Percentiles rank a stretch among this genome's conserved stretches.
Conservation (phyloP, 1,139 yeast genomes). For the Pichia kudriavzevii region DNA sequence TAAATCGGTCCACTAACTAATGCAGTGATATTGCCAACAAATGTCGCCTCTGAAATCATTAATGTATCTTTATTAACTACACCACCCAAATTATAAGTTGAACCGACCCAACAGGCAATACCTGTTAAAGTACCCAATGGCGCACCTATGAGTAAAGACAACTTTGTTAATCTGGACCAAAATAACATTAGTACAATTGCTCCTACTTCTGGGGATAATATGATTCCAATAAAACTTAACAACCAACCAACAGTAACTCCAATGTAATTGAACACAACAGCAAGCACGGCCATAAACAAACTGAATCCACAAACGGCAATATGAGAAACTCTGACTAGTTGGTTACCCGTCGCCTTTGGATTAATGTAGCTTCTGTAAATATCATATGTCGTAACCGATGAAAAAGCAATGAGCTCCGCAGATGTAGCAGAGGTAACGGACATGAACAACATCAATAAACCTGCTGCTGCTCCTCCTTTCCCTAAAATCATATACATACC, state of each 20-base stretch:
- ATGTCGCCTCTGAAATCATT: conserved; percentile 30
- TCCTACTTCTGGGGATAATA: conserved; percentile 30
- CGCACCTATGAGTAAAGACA: conserved; percentile 29
- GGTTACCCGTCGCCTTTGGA: conserved; percentile 36
- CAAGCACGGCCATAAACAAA: conserved; percentile 34
- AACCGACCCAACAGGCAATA: conserved; percentile 34
- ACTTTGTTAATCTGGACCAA: conserved; percentile 40
- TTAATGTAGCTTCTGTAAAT: conserved; percentile 39
- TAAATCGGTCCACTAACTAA: conserved; percentile 30
- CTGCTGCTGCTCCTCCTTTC: conserved; percentile 36
- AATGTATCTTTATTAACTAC: conserved; percentile 29
- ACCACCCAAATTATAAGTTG: conserved; percentile 28
- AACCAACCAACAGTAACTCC: conserved; percentile 36
- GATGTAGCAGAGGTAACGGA: conserved; percentile 44
- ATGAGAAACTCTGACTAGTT: conserved; percentile 36
- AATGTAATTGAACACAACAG: conserved; percentile 35
- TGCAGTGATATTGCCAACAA: conserved; percentile 34
- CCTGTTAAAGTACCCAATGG: conserved; percentile 34
- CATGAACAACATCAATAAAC: conserved; percentile 40
- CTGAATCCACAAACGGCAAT: conserved; percentile 32
- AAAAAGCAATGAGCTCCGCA: conserved; percentile 42
- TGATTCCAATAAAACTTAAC: conserved; percentile 35
- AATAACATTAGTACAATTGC: conserved; percentile 34
- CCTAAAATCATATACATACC: conserved; percentile 39
- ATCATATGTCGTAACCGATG: conserved; percentile 41